phyloP scores from a whole-genome alignment of 345 rosid genomes.

The Garcia nutans region DNA sequence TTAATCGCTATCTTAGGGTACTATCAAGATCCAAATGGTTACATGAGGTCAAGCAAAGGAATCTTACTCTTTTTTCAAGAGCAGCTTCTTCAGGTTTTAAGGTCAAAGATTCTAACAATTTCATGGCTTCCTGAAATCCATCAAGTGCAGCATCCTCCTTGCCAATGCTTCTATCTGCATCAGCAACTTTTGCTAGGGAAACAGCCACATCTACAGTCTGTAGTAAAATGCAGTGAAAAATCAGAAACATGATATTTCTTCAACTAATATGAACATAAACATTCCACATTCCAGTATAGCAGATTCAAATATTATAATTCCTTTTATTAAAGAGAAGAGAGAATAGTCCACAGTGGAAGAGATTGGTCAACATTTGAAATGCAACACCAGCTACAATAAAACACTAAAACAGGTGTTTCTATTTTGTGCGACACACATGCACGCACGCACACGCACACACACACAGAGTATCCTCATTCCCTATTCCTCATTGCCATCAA shows the following conservation, averaged over 20 bases:
- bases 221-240: not conserved
- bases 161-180: constrained; percentile 71
- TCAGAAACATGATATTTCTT: not conserved
- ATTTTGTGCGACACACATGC: too few relatives aligned
- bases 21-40: constrained; percentile 1
- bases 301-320: not conserved
- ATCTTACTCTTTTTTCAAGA: constrained; percentile 74
- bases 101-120: constrained; percentile 62
- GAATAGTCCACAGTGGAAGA: too few relatives aligned
- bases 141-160: constrained; percentile 58
- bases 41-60: constrained; percentile 8
- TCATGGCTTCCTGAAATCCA: constrained; percentile 82
- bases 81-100: constrained; percentile 64
- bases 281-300: too few relatives aligned
- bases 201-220: constrained; percentile 78
- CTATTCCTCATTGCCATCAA: not conserved
- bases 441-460: too few relatives aligned
- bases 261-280: not conserved
- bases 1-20: not conserved
- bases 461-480: not conserved
- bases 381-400: not conserved
- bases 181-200: constrained; percentile 94
- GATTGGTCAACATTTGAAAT: not conserved
- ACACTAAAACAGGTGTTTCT: too few relatives aligned
- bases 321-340: not conserved